Base-by-base conservation (phyloP, 495 filamentous ascomycete species). In the Oidiodendron maius region DNA sequence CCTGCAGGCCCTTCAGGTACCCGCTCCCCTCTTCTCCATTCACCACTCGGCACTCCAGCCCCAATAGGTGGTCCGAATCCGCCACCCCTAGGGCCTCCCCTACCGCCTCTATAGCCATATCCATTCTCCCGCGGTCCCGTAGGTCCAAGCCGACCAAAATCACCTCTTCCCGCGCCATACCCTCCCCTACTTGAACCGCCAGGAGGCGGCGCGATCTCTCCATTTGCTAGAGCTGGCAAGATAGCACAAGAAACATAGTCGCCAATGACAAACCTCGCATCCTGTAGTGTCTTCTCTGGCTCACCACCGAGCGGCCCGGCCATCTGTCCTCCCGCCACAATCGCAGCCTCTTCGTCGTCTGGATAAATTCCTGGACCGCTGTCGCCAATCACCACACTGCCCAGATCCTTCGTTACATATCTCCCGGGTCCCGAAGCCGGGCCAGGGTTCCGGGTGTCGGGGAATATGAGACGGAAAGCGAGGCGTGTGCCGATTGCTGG, bases 231-330 rank as follows among this genome's bases (percentile, higher is more conserved):
- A 13, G 91, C 88, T 36, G 85, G 81, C 18, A 89, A 65, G 39
- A 97, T 82, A 2, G 87, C 85, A 61, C 84, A 88, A 47, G 81
- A 80, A 18, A 97, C 75, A 61, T 83, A 96, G 66, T 96, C 91
- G 0, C 91, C 93, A 50, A 91, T 82, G 23, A 96, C 83, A 56
- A 96, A 95, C 21, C 79, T 71, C 26, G 76, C 80, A 36, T 94
- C 88, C 39, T 68, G 66, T 34, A 96, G 65, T 36, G 85, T 87
- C 67, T 83, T 91, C 9, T 82, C 76, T 35, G 76, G 73, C n/a
- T 56, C 53, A 15, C 57, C 57, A 13, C 42, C 45, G 21, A 59
- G 23, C 8, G 40, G 25, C 23, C 52, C 57, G 32, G 50, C 53
- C 49, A 57, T 47, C 26, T 20, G 38, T 45, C 58, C 57, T 23